These are phyloP conservation scores for Cutaneotrichosporon dermatis DNA, from an alignment of 1,284 basidiomycete genomes.

Conservation along the genomic window DNA sequence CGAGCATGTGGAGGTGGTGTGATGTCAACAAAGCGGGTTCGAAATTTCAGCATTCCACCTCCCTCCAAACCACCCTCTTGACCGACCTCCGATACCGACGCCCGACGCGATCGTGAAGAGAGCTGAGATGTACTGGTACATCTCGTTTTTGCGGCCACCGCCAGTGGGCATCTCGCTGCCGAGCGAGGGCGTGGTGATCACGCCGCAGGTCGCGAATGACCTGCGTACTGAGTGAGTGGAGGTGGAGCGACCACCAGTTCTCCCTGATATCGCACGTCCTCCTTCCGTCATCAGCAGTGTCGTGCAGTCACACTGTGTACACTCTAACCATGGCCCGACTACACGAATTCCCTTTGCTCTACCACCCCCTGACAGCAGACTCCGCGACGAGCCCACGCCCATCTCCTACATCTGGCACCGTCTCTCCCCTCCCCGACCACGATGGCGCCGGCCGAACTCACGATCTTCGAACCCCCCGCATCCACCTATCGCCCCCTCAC, in stretches of 20 bases:
- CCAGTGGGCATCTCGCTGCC: constrained; percentile 30
- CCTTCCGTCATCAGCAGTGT: no score
- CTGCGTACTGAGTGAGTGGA: constrained; percentile 45
- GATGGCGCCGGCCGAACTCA: constrained; percentile 57
- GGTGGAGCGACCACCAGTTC: no score
- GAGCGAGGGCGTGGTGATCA: constrained; percentile 34
- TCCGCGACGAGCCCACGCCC: constrained; percentile 29
- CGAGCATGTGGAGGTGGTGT: not conserved
- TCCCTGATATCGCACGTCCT: no score
- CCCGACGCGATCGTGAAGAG: no score
- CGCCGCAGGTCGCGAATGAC: constrained; percentile 50
- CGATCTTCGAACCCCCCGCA: constrained; percentile 59
- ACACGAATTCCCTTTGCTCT: not conserved
- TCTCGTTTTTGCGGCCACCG: constrained; percentile 49
- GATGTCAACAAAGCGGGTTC: not conserved
- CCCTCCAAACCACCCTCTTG: not conserved
- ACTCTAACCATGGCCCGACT: no score
- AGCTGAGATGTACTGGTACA: constrained; percentile 47
- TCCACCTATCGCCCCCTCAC: constrained; percentile 68
- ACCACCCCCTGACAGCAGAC: constrained; percentile 17
- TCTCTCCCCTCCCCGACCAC: constrained; percentile 6
- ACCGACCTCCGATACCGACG: not conserved
- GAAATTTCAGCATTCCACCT: constrained; percentile 5
- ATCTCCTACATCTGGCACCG: constrained; percentile 43
- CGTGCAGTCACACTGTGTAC: no score